Evolutionary conservation across 805 yeast genomes (phyloP), one percentile per base, ranked within the genome.

Genomic region (Ogataea degrootiae): DNA sequence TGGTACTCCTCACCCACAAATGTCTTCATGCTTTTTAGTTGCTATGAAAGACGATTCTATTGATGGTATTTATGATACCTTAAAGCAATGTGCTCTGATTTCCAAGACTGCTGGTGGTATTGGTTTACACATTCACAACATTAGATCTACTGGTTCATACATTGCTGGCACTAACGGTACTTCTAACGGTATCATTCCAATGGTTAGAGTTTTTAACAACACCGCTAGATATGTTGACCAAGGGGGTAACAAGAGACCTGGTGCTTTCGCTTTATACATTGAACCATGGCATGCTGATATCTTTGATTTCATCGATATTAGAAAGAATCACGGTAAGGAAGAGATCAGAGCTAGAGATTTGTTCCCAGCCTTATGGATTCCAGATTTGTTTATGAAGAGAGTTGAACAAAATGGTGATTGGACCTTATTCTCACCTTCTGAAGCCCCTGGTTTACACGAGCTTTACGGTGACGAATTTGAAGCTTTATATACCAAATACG

Each of bases 271-370:
- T 19, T 63, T 79, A 45, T 79, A 79, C 63, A 61, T 78, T 44
- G 84, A 79, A 65, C 83, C 84, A 59, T 79, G 84, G 84, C 84
- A 79, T 60, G 66, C 81, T 7, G 83, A 79, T 61, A 72, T 79
- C 52, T 74, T 79, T 55, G 83, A 79, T 48, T 77, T 79, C 55
- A 71, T 79, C 47, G 83, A 79, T 59, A 74, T 79, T 53, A 71
- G 83, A 65, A 79, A 79, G 67, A 79, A 79, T 61, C 83, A 79
- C 61, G 84, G 84, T 57, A 79, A 79, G 60, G 84, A 79, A 63
- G 84, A 79, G 62, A 76, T 75, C 53, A 71, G 83, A 62, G 82
- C 84, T 29, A 72, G 84, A 68, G 83, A 79, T 60, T 72, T 79
- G 59, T 79, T 79, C 71, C 80, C 80, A 44, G 83, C 83, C 15